Conservation (phyloP, 2,329 filamentous ascomycete species). For the Ophiostoma ips region DNA sequence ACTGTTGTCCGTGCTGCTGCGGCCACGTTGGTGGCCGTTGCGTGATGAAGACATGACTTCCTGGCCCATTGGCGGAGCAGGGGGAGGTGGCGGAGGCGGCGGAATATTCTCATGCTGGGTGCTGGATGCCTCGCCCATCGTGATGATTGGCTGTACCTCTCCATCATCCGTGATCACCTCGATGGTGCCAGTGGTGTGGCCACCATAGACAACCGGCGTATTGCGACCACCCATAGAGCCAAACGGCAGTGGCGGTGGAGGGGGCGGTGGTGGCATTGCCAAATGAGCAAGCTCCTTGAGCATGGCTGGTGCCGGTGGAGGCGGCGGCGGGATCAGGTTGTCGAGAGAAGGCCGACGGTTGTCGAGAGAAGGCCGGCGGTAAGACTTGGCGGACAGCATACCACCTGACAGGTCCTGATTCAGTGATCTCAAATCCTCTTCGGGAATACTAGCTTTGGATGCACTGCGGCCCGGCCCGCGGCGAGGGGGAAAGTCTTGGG, state of each 20-base stretch:
- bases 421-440: not conserved
- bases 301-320: slow-evolving; percentile 41
- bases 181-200: slow-evolving; percentile 41
- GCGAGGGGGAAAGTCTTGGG: not conserved
- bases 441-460: slow-evolving; percentile 4
- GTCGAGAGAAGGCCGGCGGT: slow-evolving; percentile 35
- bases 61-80: not conserved
- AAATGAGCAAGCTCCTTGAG: slow-evolving; percentile 51
- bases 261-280: slow-evolving; percentile 45
- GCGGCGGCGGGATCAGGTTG: slow-evolving; percentile 35
- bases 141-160: slow-evolving; percentile 19
- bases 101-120: not conserved
- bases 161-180: slow-evolving; percentile 55
- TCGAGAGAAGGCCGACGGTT: slow-evolving; percentile 37
- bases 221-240: slow-evolving; percentile 19
- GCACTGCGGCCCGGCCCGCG: slow-evolving; percentile 3
- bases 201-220: slow-evolving; percentile 26
- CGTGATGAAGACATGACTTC: not conserved
- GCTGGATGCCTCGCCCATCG: not conserved
- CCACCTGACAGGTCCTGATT: slow-evolving; percentile 24
- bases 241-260: slow-evolving; percentile 42
- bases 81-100: not conserved
- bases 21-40: slow-evolving; percentile 37
- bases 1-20: slow-evolving; percentile 38
- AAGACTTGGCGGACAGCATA: slow-evolving; percentile 6